A percentile compares a stretch with the other conserved stretches of the same genome.
These are phyloP conservation scores for Cryptosporidium ubiquitum DNA, from an alignment of 169 alveolate species.

Conservation along the genomic window DNA sequence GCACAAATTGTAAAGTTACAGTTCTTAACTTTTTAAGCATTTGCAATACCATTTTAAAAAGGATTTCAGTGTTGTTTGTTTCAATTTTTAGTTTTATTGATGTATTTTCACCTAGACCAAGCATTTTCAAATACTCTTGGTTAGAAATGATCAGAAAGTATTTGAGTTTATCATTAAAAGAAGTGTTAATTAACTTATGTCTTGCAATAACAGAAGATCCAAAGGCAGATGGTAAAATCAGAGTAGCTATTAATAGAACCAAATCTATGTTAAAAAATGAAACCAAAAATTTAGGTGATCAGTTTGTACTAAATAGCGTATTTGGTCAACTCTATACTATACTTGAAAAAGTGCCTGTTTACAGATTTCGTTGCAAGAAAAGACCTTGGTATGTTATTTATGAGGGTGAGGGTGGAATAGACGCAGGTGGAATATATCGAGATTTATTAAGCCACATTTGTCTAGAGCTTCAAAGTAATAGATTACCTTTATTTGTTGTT, in stretches of 20 bases:
- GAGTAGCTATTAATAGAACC: constrained; percentile 75
- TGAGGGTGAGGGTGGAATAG: constrained; percentile 89
- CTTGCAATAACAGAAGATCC: constrained; percentile 76
- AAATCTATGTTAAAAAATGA: constrained; percentile 59
- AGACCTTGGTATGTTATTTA: constrained; percentile 85
- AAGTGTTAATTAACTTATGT: constrained; percentile 73
- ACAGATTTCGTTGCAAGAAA: constrained; percentile 78
- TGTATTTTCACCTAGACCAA: constrained; percentile 27
- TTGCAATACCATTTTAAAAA: neutral
- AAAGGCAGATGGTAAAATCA: constrained; percentile 77
- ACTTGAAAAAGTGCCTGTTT: constrained; percentile 75
- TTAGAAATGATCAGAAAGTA: neutral
- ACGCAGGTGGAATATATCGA: constrained; percentile 92
- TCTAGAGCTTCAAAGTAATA: constrained; percentile 84
- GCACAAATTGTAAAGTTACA: neutral
- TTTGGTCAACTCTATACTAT: constrained; percentile 83
- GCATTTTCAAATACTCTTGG: constrained; percentile 24
- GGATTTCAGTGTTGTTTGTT: neutral
- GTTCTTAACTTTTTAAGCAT: neutral
- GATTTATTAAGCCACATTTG: constrained; percentile 84
- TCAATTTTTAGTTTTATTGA: constrained; percentile 20
- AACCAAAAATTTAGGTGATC: constrained; percentile 80
- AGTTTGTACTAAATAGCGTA: constrained; percentile 84
- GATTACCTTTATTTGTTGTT: constrained; percentile 83
- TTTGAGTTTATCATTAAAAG: constrained; percentile 67